Evolutionary conservation across 371 early-diverging fungal genomes (phyloP).

Genomic region (Saksenaea vasiformis): DNA sequence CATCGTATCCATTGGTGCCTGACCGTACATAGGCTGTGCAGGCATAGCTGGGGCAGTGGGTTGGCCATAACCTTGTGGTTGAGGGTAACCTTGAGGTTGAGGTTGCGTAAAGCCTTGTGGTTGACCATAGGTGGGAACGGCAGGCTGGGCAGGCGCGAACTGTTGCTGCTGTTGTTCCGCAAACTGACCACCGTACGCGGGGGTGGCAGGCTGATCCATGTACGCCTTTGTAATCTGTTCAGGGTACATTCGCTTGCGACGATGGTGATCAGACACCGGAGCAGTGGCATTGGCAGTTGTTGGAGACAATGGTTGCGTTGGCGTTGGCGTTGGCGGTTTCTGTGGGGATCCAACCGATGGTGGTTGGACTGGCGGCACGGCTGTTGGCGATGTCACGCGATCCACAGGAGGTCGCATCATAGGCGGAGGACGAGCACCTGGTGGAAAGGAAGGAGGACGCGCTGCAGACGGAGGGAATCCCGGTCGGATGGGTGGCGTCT

Average conservation of each 20-base stretch:
- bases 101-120: slow-evolving; percentile 20
- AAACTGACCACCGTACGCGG: background rate
- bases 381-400: slow-evolving; percentile 1
- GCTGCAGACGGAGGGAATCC: slow-evolving; percentile 13
- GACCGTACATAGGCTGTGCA: background rate
- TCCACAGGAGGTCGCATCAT: slow-evolving; percentile 23
- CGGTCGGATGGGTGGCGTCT: slow-evolving; percentile 8
- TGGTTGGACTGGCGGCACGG: background rate
- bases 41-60: slow-evolving; percentile 24
- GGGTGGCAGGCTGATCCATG: slow-evolving; percentile 29
- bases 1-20: slow-evolving; percentile 13
- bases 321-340: slow-evolving; percentile 1
- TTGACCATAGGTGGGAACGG: slow-evolving; percentile 14
- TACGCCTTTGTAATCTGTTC: slow-evolving; percentile 52
- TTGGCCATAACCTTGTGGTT: slow-evolving; percentile 21
- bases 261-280: slow-evolving; percentile 30
- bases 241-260: slow-evolving; percentile 66
- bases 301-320: slow-evolving; percentile 9
- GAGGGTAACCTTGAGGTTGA: slow-evolving; percentile 21
- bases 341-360: background rate
- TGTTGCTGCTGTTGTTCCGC: slow-evolving; percentile 24
- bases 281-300: slow-evolving; percentile 8
- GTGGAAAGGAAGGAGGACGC: slow-evolving; percentile 14
- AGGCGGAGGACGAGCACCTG: slow-evolving; percentile 32
- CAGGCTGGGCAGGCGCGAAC: slow-evolving; percentile 8